Base-by-base conservation (phyloP, 2,329 filamentous ascomycete genomes). In the Aspergillus hiratsukae region DNA sequence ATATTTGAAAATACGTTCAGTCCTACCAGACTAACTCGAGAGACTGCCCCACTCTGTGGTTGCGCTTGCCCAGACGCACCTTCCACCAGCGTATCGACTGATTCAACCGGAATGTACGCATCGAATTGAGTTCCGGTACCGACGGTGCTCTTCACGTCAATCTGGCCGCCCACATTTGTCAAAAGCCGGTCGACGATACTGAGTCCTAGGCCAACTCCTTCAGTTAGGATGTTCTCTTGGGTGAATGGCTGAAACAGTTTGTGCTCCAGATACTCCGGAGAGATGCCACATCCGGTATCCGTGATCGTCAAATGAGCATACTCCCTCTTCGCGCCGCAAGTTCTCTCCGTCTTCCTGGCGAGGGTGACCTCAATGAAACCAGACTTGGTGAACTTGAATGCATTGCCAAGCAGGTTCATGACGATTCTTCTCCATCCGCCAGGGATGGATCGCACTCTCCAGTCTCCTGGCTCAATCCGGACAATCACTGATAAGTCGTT, bases 281-380 rank as follows among this genome's bases (percentile, higher is more conserved):
- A 77, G 21, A 89, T 89, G 0, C 87, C 87, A 25, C 77, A 77
- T 1, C 87, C 87, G 0, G 86, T 85, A 58, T 89, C 87, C 0
- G 74, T 75, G 1, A 89, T 78, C 0, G 75, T 79, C 0, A 82
- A 61, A 29, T 69, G 63, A 1, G 68, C 66, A 19, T 65, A 31
- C 1, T 60, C 52, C 0, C 52, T 49, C 14, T 62, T 63, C 0
- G 59, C 51, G 2, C 59, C 48, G 7, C 51, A 54, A n/a, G 49
- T 28, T 23, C 58, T 51, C 31, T 59, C 40, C 28, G 54, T 52
- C 40, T 50, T 52, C 25, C 58, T 63, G 6, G 59, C 60, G 14
- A 75, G 41, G 0, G 61, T 64, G 3, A 75, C 58, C 48, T 70
- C 70, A 28, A 75, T 67, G 14, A 68, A 63, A 0, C 72, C 72